phyloP scores from a whole-genome alignment of 352 stramenopile species.

The Globisporangium camurandrum region DNA sequence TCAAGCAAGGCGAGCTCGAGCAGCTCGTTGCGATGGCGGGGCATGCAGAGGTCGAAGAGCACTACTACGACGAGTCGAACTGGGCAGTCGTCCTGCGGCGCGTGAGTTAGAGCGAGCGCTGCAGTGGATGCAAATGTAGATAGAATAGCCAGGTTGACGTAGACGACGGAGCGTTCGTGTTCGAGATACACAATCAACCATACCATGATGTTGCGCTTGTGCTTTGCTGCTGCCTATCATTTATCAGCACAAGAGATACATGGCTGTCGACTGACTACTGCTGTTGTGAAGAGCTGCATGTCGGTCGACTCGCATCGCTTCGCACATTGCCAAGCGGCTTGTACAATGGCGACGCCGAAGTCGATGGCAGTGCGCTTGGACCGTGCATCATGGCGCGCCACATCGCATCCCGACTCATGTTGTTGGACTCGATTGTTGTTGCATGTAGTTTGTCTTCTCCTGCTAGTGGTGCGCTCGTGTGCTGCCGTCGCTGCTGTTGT shows the following conservation, averaged over 20 bases:
- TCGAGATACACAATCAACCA: no score
- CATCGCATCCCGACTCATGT: conserved; percentile 15
- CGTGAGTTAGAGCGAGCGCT: conserved; percentile 14
- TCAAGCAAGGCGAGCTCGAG: conserved; percentile 78
- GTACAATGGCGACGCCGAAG: background rate
- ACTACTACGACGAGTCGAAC: conserved; percentile 84
- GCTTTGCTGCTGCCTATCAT: no score
- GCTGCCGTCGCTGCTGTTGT: conserved; percentile 5
- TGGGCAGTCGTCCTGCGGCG: conserved; percentile 77
- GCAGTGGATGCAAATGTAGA: no score
- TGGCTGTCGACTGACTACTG: no score
- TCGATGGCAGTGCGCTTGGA: conserved; percentile 2
- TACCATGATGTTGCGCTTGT: no score
- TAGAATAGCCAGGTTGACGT: no score
- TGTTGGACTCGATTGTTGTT: background rate
- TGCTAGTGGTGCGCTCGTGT: background rate
- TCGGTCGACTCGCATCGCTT: no score
- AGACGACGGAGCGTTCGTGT: no score
- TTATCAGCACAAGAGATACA: no score
- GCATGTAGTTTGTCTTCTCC: background rate
- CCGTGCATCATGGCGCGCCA: conserved; percentile 25
- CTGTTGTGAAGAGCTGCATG: no score
- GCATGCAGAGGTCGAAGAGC: conserved; percentile 54
- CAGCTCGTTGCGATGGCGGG: conserved; percentile 49
- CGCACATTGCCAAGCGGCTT: background rate